These are phyloP conservation scores for Eimeria brunetti DNA, from an alignment of 169 alveolate species.

Conservation along the genomic window DNA sequence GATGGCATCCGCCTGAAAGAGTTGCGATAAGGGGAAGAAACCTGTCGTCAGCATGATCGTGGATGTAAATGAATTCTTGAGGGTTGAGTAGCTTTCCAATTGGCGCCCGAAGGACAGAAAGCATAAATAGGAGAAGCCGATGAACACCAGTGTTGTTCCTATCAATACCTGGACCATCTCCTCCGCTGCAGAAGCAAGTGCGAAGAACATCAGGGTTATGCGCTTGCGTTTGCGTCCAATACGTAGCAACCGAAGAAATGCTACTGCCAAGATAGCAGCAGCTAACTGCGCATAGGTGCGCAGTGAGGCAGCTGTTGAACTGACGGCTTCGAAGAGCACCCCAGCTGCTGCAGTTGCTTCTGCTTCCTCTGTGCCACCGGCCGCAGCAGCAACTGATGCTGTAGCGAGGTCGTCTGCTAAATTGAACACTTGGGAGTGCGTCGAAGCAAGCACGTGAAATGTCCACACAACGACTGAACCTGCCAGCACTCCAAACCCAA, in stretches of 20 bases:
- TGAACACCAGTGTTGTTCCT: constrained; percentile 7
- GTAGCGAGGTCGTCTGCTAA: neutral
- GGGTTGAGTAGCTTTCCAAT: constrained; percentile 12
- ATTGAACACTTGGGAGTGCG: constrained; percentile 29
- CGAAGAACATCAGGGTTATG: constrained; percentile 44
- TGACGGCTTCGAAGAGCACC: constrained; percentile 15
- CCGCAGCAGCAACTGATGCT: constrained; percentile 33
- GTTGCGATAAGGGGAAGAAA: constrained; percentile 55
- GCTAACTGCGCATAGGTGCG: constrained; percentile 57
- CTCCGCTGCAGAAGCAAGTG: constrained; percentile 47
- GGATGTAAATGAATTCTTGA: constrained; percentile 37
- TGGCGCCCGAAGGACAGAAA: constrained; percentile 54
- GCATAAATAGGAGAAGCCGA: constrained; percentile 49
- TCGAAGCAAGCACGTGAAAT: constrained; percentile 9
- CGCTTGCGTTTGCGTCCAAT: constrained; percentile 53
- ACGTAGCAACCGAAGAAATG: constrained; percentile 54
- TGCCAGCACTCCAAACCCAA: constrained; percentile 47
- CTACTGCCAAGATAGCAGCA: constrained; percentile 47
- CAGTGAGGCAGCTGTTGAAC: constrained; percentile 25
- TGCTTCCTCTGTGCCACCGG: constrained; percentile 40
- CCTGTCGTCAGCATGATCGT: constrained; percentile 48
- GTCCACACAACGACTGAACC: constrained; percentile 11
- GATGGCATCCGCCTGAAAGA: constrained; percentile 44
- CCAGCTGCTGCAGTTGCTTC: constrained; percentile 54
- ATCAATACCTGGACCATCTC: constrained; percentile 41